These are phyloP conservation scores for Tolypocladium cylindrosporum DNA, from an alignment of 2,329 filamentous ascomycete genomes.

Conservation along the genomic window DNA sequence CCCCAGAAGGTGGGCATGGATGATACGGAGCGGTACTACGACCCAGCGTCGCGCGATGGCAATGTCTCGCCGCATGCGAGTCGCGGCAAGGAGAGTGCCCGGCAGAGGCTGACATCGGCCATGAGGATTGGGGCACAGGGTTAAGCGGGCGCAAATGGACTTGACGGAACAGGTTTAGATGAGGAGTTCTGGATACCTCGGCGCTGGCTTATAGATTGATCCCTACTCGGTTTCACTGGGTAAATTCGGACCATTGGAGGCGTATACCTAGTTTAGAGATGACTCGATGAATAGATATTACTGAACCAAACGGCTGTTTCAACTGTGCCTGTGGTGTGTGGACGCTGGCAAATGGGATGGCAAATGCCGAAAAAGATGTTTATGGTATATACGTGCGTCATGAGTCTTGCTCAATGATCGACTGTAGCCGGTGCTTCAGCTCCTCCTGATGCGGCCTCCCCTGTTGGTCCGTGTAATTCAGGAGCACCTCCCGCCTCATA, in stretches of 20 bases:
- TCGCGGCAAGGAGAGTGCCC: constrained; percentile 18
- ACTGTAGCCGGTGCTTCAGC: constrained; percentile 21
- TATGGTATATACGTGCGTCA: background rate
- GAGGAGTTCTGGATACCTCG: background rate
- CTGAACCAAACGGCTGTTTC: background rate
- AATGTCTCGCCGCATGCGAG: background rate
- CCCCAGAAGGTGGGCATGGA: constrained; percentile 26
- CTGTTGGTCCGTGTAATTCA: constrained; percentile 31
- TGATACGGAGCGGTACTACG: constrained; percentile 23
- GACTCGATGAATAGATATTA: background rate
- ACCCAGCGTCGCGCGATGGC: constrained; percentile 12
- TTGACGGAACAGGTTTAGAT: background rate
- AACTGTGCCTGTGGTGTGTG: background rate
- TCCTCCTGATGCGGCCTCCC: constrained; percentile 28
- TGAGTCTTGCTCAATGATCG: constrained; percentile 14
- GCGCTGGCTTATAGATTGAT: background rate
- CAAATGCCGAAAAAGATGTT: no score
- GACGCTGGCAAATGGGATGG: background rate
- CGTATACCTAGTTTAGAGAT: background rate
- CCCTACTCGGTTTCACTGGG: background rate
- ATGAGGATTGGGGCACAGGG: constrained; percentile 16
- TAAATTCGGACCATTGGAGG: background rate
- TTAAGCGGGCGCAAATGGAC: background rate
- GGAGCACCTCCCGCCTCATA: constrained; percentile 58
- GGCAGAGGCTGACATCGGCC: constrained; percentile 21